phyloP scores from a whole-genome alignment of 2,329 filamentous ascomycete genomes.

The Tolypocladium capitatum region DNA sequence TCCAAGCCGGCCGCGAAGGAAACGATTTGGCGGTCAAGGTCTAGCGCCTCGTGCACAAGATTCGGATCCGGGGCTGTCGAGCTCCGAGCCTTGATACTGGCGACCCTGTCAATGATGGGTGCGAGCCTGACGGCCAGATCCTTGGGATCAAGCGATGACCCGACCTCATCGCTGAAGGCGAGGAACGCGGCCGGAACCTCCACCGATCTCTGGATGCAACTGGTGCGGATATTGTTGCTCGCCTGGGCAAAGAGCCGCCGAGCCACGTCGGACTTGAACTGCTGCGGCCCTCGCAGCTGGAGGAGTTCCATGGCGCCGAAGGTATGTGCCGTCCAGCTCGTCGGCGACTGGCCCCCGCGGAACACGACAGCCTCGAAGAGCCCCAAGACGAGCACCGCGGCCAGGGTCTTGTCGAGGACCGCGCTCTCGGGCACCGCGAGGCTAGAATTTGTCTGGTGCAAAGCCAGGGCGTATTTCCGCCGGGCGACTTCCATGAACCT shows the following conservation, averaged over 20 bases:
- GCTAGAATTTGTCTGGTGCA: conserved; percentile 6
- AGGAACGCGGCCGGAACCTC: conserved; percentile 10
- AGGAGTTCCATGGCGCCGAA: conserved; percentile 13
- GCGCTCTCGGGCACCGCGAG: conserved; percentile 8
- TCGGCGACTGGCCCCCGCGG: conserved; percentile 8
- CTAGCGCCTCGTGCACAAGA: conserved; percentile 8
- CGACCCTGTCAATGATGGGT: conserved; percentile 8
- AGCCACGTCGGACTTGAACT: conserved; percentile 9
- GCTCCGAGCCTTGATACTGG: conserved; percentile 6
- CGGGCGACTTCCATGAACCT: conserved; percentile 8
- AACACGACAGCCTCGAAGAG: conserved; percentile 15
- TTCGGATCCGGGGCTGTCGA: neutral
- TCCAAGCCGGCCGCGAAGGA: neutral
- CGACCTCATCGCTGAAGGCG: conserved; percentile 5
- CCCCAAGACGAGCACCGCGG: conserved; percentile 13
- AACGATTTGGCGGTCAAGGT: conserved; percentile 7
- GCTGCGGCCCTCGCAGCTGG: conserved; percentile 9
- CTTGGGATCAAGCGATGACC: conserved; percentile 3
- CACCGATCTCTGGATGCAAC: conserved; percentile 11
- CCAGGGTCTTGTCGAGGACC: conserved; percentile 12
- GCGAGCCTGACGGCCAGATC: conserved; percentile 6
- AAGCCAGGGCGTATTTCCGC: conserved; percentile 8
- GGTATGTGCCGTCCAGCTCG: conserved; percentile 14
- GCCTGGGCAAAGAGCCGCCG: conserved; percentile 11
- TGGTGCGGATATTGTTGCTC: conserved; percentile 14